phyloP scores from a whole-genome alignment of 2,329 filamentous ascomycete species.

The Apiospora malaysiana region DNA sequence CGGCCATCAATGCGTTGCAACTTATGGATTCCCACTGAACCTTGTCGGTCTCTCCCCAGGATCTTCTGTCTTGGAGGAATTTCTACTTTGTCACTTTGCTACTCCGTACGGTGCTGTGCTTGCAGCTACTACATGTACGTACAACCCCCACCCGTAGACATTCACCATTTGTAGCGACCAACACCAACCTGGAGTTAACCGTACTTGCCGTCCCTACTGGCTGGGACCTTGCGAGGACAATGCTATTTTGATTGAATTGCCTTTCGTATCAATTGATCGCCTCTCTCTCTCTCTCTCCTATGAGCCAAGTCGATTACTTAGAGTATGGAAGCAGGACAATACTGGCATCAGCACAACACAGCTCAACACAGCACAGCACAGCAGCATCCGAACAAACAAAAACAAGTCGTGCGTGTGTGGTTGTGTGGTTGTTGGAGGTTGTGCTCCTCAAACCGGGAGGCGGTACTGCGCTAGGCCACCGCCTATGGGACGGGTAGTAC shows the following conservation, averaged over 20 bases:
- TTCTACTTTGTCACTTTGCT: neutral
- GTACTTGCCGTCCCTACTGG: neutral
- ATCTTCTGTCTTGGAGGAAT: constrained; percentile 18
- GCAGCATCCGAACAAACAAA: neutral
- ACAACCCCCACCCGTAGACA: neutral
- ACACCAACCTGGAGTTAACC: neutral
- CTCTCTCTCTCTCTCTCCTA: neutral
- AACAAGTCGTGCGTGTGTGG: neutral
- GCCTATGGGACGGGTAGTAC: constrained; percentile 8
- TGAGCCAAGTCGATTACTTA: neutral
- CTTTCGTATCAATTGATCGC: neutral
- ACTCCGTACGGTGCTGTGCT: no score
- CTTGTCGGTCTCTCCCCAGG: constrained; percentile 20
- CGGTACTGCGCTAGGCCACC: neutral
- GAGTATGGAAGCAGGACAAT: neutral
- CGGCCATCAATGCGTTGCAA: constrained; percentile 26
- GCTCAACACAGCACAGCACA: neutral
- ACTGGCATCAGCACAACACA: neutral
- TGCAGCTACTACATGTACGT: neutral
- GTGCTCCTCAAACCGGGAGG: constrained; percentile 11
- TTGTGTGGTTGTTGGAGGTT: neutral
- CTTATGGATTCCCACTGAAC: constrained; percentile 23
- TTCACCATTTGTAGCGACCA: neutral
- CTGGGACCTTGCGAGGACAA: neutral
- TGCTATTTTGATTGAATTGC: neutral